These are phyloP conservation scores for Climacium dendroides DNA, from an alignment of 225 moss, liverwort and hornwort genomes.

Conservation along the genomic window DNA sequence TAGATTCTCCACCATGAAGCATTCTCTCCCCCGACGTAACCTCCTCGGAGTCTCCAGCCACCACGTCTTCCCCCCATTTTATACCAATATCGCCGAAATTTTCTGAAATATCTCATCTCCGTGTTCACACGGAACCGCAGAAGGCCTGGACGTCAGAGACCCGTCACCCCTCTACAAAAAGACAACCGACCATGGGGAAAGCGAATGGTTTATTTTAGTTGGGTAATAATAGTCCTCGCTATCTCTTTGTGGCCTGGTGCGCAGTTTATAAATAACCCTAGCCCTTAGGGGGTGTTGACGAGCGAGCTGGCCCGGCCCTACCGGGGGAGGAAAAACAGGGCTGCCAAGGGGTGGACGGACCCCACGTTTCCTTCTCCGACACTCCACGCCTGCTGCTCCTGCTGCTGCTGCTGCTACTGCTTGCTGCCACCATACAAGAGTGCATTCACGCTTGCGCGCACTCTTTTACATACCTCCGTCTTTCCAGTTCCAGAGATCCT, in stretches of 20 bases:
- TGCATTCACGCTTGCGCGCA: neutral
- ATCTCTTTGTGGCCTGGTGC: constrained; percentile 13
- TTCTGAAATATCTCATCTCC: neutral
- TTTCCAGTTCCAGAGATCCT: neutral
- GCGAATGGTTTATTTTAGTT: neutral
- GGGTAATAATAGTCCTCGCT: neutral
- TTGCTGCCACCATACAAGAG: constrained; percentile 4
- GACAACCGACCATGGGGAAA: constrained; percentile 19
- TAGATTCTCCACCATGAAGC: neutral
- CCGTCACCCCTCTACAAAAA: constrained; percentile 2
- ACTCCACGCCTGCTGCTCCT: constrained; percentile 2
- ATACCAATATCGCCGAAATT: neutral
- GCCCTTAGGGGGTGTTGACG: neutral
- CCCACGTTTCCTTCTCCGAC: constrained; percentile 45
- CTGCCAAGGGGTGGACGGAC: neutral
- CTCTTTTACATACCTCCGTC: constrained; percentile 2
- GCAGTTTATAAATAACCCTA: constrained; percentile 3
- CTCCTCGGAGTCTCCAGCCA: neutral
- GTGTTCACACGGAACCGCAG: neutral
- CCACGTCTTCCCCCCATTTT: constrained; percentile 1
- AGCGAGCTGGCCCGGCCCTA: neutral
- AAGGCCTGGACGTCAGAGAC: neutral
- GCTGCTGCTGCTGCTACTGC: neutral
- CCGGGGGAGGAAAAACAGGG: neutral
- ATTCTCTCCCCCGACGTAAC: neutral